Evolutionary conservation across 1,284 basidiomycete genomes (phyloP).

Genomic region (Papiliotrema terrestris): DNA sequence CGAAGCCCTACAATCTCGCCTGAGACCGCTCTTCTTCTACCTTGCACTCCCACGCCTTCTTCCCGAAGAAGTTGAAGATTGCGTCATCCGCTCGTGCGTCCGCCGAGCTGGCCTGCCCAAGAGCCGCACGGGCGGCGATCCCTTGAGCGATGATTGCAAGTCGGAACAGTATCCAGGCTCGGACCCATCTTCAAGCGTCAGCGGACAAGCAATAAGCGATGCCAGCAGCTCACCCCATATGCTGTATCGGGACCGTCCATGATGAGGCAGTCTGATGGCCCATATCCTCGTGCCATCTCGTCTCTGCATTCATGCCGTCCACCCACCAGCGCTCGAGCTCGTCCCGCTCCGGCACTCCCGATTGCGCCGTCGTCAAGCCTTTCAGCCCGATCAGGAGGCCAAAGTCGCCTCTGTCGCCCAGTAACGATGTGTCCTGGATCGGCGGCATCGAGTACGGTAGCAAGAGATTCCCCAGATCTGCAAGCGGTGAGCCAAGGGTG

Average conservation of each 20-base stretch:
- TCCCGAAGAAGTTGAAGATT: conserved; percentile 63
- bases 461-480: conserved; percentile 87
- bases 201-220: conserved; percentile 48
- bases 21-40: conserved; percentile 6
- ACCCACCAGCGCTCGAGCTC: conserved; percentile 60
- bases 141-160: conserved; percentile 85
- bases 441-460: conserved; percentile 73
- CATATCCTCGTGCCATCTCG: conserved; percentile 18
- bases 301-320: conserved; percentile 39
- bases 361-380: conserved; percentile 54
- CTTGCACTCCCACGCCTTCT: conserved; percentile 55
- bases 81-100: conserved; percentile 58
- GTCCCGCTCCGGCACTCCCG: conserved; percentile 63
- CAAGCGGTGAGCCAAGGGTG: conserved; percentile 82
- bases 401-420: background rate
- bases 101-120: conserved; percentile 82
- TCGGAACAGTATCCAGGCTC: conserved; percentile 51
- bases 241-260: conserved; percentile 41
- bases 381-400: conserved; percentile 58
- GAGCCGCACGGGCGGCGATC: conserved; percentile 81
- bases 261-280: conserved; percentile 1
- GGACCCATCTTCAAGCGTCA: conserved; percentile 23
- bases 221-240: conserved; percentile 37
- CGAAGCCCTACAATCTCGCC: conserved; percentile 40
- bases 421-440: conserved; percentile 12